A percentile compares a stretch with the other conserved stretches of the same genome.
Evolutionary conservation across 106 monocot genomes (phyloP).

Genomic region (Acanthochlamys bracteata): DNA sequence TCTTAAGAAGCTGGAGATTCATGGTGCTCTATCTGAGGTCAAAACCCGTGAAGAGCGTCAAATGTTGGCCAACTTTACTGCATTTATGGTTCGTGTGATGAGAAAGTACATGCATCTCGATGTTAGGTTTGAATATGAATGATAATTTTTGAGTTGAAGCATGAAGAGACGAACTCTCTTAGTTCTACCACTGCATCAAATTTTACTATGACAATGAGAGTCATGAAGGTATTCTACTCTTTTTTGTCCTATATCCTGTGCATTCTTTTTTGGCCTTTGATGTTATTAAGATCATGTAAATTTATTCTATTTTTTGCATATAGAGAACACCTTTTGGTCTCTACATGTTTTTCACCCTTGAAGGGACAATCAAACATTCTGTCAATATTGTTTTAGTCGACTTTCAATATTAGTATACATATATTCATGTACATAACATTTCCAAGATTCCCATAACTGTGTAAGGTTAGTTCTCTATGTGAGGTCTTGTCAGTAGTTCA

Average conservation of each 20-base stretch:
- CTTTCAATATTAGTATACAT: too few relatives aligned
- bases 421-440: too few relatives aligned
- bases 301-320: background rate
- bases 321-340: background rate
- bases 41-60: conserved; percentile 91
- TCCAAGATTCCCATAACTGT: too few relatives aligned
- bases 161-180: background rate
- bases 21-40: conserved; percentile 89
- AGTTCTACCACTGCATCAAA: background rate
- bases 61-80: conserved; percentile 69
- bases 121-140: conserved; percentile 80
- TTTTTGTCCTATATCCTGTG: background rate
- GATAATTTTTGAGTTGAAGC: conserved; percentile 1
- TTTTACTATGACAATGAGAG: background rate
- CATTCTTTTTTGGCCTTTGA: background rate
- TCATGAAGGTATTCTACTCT: background rate
- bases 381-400: too few relatives aligned
- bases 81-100: conserved; percentile 60
- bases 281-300: background rate
- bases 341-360: background rate
- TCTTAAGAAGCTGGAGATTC: conserved; percentile 74
- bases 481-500: too few relatives aligned
- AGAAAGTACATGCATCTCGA: conserved; percentile 74
- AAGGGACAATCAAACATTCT: too few relatives aligned
- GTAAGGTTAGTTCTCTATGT: too few relatives aligned